Base-by-base conservation (phyloP, 2,329 filamentous ascomycete species). In the Didymella keratinophila region DNA sequence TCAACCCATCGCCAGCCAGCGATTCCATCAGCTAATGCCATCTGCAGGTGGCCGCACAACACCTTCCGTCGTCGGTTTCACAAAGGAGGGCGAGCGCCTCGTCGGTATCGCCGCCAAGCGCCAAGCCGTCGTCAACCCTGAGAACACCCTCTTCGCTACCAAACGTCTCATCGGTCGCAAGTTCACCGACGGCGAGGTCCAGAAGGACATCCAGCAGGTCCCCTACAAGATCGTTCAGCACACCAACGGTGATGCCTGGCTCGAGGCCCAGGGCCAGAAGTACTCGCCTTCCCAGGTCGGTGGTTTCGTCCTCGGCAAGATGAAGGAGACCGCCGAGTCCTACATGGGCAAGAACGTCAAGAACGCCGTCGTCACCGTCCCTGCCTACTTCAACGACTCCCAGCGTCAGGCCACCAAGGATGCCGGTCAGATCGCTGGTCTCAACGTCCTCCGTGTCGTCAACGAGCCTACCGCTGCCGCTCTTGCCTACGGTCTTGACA, bases 211-310 rank as follows among this genome's bases (percentile, higher is more conserved):
- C 78, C 93, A 96, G 84, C 92, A 97, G 82, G 93, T 98, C 12
- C 94, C 94, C 61, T 98, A 97, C 87, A 97, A 97, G 88, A 97
- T 98, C 71, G 89, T 97, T 60, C 93, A 97, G 83, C 94, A 97
- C 87, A 88, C 83, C 83, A 97, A 97, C 79, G 94, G 94, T 71
- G 94, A 97, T 77, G 94, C 94, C 64, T 97, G 94, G 94, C 90
- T 98, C 65, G 88, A 93, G 80, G 91, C 93, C 71, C 92, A 93
- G 71, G 93, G 89, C 76, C 88, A 97, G 82, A 96, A 93, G 81
- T 97, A 97, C 86, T 97, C 93, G 67, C 94, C 94, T 57, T 97
- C 93, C n/a, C 94, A 98, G 81, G 92, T 98, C 66, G 94, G 94
- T 86, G 94, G 93, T 76, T 97, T 97, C 80, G 86, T 97, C 68